phyloP scores from a whole-genome alignment of 2,329 filamentous ascomycete species.

The Atkinsonella texensis region DNA sequence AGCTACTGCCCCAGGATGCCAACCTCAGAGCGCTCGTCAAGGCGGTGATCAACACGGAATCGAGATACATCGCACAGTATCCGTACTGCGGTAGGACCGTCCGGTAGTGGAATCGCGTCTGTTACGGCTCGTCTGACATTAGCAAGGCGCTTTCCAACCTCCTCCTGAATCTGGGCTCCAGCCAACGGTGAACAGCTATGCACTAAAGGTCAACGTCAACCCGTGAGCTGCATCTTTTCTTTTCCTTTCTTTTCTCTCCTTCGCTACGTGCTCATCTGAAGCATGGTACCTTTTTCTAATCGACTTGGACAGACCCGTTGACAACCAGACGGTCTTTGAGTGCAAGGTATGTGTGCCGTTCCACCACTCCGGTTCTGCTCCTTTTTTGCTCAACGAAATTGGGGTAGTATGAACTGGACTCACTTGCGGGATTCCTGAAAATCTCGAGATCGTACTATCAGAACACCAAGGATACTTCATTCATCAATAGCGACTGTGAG shows the following conservation, averaged over 20 bases:
- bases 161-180: slow-evolving; percentile 54
- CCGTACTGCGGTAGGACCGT: slow-evolving; percentile 53
- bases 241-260: too few species aligned
- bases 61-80: slow-evolving; percentile 52
- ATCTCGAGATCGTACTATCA: slow-evolving; percentile 66
- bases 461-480: slow-evolving; percentile 54
- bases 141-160: slow-evolving; percentile 65
- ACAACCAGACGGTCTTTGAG: slow-evolving; percentile 16
- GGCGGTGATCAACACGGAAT: slow-evolving; percentile 60
- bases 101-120: too few species aligned
- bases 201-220: slow-evolving; percentile 12
- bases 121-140: background rate
- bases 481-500: slow-evolving; percentile 36
- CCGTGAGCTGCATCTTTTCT: slow-evolving; percentile 9
- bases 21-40: slow-evolving; percentile 57
- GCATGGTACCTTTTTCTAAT: background rate
- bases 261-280: too few species aligned
- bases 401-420: slow-evolving; percentile 71
- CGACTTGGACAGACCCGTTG: slow-evolving; percentile 10
- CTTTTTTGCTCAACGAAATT: background rate
- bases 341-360: slow-evolving; percentile 13
- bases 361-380: background rate
- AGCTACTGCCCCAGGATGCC: slow-evolving; percentile 41
- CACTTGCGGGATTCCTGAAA: slow-evolving; percentile 74
- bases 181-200: slow-evolving; percentile 14